A percentile compares a stretch with the other conserved stretches of the same genome.
Evolutionary conservation across 306 rosid genomes (phyloP).

Genomic region (Castanopsis chinensis): DNA sequence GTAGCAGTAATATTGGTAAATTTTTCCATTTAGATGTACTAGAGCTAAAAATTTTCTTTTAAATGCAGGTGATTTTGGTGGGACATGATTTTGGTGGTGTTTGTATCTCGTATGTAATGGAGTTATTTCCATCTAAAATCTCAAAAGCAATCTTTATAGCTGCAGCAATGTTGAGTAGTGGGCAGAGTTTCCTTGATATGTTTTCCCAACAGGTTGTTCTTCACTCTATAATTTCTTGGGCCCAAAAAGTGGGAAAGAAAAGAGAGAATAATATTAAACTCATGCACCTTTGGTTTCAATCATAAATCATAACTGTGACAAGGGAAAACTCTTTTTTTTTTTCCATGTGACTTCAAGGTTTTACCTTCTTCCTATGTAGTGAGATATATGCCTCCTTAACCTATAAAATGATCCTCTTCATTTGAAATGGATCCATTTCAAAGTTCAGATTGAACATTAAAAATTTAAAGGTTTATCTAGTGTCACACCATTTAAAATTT

Average conservation of each 20-base stretch:
- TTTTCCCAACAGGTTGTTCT: slow-evolving; percentile 78
- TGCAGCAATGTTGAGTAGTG: slow-evolving; percentile 80
- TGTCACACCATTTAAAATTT: too few species aligned
- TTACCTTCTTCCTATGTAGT: not conserved
- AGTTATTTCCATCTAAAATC: slow-evolving; percentile 72
- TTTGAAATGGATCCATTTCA: too few species aligned
- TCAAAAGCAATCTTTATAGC: slow-evolving; percentile 86
- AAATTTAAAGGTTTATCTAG: too few species aligned
- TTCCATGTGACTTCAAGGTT: not conserved
- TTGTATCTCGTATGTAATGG: slow-evolving; percentile 88
- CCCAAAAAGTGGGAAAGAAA: not conserved
- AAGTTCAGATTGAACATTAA: too few species aligned
- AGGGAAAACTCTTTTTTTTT: not conserved
- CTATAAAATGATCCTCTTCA: too few species aligned
- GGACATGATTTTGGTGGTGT: slow-evolving; percentile 99
- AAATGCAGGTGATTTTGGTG: slow-evolving; percentile 77
- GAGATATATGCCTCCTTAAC: too few species aligned
- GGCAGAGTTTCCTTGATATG: slow-evolving; percentile 81
- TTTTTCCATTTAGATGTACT: not conserved
- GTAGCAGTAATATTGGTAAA: not conserved
- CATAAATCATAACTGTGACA: not conserved
- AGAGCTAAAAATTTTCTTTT: not conserved
- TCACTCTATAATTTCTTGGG: not conserved
- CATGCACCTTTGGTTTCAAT: not conserved
- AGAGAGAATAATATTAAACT: not conserved